Evolutionary conservation across 129 eudicot species (phyloP), one percentile per base, ranked within the genome.

Genomic region (Ambrosia artemisiifolia): DNA sequence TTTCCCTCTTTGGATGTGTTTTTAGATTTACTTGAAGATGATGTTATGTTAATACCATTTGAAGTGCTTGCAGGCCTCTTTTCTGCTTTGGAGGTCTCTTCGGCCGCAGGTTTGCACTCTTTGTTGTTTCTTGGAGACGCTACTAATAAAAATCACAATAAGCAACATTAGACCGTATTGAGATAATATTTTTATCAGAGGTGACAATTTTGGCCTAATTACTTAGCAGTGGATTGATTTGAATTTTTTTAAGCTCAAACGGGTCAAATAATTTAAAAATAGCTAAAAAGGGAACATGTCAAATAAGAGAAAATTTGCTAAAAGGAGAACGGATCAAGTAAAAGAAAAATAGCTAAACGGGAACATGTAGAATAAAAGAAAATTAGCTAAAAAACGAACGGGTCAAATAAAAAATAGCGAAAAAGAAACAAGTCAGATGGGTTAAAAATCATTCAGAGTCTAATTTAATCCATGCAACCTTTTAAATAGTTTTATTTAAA

Each of bases 81-180:
- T 18, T 17, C 59, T 0, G 20, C 28, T 53, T 53, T 53, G 59
- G 28, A 19, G 11, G 30, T 53, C 59, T 53, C 59, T 53, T 18
- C 4, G 3, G 12, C 24, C 30, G 30, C 2, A 53, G 59, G 32
- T 53, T 53, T 53, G 59, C 59, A 9, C 20, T 47, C 65, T 75
- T 59, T 6, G 3, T 70, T 73, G 46, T 65, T 75, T 66, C 11
- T 30, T 34, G 78, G 49, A 34, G 77, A 71, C 28, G 65, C 92
- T 76, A 75, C 34, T 6, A 44, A 55, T 33, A 69, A 61, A 40
- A 13, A 49, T 19, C n/a, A 55, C 55, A 18, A 40, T 33, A 44
- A 70, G 72, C 68, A 81, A 55, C 7, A 9, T 12, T 33, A 18
- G 3, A 34, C 59, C 18, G 1, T 17, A 53, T 9, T 19, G 20